Evolutionary conservation across 1,284 basidiomycete genomes (phyloP), one percentile per base, ranked within the genome.

Genomic region (Moesziomyces parantarcticus): DNA sequence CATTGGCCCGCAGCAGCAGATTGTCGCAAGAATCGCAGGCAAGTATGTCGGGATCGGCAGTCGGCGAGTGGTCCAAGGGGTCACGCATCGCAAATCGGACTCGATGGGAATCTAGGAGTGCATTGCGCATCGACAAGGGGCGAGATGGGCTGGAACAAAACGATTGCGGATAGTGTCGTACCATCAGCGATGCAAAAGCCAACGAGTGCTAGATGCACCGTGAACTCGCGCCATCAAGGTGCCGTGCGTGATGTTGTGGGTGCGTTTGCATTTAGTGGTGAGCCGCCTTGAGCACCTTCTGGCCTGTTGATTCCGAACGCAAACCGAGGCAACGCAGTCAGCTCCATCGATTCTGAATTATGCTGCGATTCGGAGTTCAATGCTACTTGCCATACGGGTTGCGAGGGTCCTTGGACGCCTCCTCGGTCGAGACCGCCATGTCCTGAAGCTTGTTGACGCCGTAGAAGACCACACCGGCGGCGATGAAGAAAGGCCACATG

Each of bases 381-480:
- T 9, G 3, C 14, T 34, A 76, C 65, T 69, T 46, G 81, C 80
- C 78, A 64, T 83, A 83, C 34, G 81, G 81, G 77, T 83, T 83
- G 57, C 77, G 78, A 20, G 81, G 80, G 70, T 83, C 79, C 67
- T 82, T 81, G 62, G 65, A 69, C 64, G 72, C 75, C 65, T 79
- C 79, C 42, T 64, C 69, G 57, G 79, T 81, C 42, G 69, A 74
- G 43, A 83, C 77, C 32, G 57, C 65, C 11, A 69, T 53, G 32
- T 66, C 64, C 71, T 83, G 81, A 9, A 83, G 58, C 60, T 72
- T 75, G 77, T 75, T 76, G 61, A 82, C 72, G 32, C 67, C 76
- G 61, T 69, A 68, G 66, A 78, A 83, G 23, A 80, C 78, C 22
- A 83, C 70, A 51, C 60, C 80, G 39, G 75, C 69, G 32, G 79